Evolutionary conservation across 1,284 basidiomycete species (phyloP), one percentile per base, ranked within the genome.

Genomic region (Athelia sp.): DNA sequence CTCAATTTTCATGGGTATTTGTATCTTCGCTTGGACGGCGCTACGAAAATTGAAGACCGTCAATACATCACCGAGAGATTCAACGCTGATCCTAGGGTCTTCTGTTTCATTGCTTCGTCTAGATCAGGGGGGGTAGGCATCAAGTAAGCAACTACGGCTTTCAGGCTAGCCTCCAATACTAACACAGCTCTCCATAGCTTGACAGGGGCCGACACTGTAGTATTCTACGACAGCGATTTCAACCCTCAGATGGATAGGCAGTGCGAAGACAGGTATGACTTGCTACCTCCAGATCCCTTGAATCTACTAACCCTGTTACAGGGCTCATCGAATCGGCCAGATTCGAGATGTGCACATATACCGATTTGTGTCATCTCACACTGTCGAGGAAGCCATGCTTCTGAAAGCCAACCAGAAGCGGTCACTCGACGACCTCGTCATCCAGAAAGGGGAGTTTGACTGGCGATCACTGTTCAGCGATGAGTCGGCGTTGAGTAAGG

Each of bases 341-440:
- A 97, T 95, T 46, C 85, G 95, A 22, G 94, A 98, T 60, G 96
- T 98, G 10, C 92, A 98, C 64, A 96, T 98, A 58, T 98, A 97
- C 67, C 89, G 95, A 4, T 95, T 98, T 65, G 87, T 98, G 43
- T 95, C 92, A 3, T 76, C 85, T 56, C 82, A 93, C 68, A 97
- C 95, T 0, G 93, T 98, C 44, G 96, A 98, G 69, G 95, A 98
- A 69, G 93, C 94, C 52, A 93, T 98, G 82, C 79, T 98, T 32
- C 84, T 88, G 52, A 98, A 97, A 67, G 95, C 95, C 14, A 95
- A 98, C 58, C 94, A 98, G 71, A 98, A 98, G 66, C 84, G 95
- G 43, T 81, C 87, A 15, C 73, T 98, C 47, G 93, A 98, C 66
- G 87, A 90, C 52, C 75, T 98, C 43, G 93, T 98, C 56, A 98